These are phyloP conservation scores for Wickerhamomyces sydowiorum DNA, from an alignment of 805 yeast species.

Conservation along the genomic window DNA sequence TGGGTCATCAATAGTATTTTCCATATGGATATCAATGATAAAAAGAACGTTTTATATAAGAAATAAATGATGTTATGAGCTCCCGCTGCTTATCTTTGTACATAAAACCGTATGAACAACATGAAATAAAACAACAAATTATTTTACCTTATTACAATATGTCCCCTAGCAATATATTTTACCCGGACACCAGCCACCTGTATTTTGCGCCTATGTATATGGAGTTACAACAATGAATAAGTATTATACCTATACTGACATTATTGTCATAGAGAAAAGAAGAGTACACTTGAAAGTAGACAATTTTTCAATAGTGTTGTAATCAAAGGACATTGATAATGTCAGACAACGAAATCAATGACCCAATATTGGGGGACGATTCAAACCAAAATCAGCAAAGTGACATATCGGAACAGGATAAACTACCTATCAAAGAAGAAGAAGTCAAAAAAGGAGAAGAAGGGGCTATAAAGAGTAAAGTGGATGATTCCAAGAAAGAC, in stretches of 20 bases:
- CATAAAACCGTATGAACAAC: too few relatives aligned
- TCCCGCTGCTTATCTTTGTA: background rate
- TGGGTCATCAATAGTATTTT: slow-evolving; percentile 58
- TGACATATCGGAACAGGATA: background rate
- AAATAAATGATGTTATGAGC: background rate
- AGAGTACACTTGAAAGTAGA: background rate
- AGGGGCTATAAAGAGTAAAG: background rate
- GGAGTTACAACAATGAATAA: too few relatives aligned
- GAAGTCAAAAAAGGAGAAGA: background rate
- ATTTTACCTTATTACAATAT: too few relatives aligned
- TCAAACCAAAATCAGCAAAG: background rate
- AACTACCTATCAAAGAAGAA: background rate
- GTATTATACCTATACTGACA: too few relatives aligned
- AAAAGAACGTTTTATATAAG: slow-evolving; percentile 3
- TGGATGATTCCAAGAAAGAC: background rate
- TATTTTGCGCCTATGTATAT: too few relatives aligned
- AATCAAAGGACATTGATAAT: background rate
- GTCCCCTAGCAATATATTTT: too few relatives aligned
- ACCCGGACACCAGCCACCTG: too few relatives aligned
- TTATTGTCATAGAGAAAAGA: too few relatives aligned
- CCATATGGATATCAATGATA: slow-evolving; percentile 28
- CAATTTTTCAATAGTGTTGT: background rate
- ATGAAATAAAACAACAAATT: too few relatives aligned
- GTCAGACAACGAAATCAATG: background rate
- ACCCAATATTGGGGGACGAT: background rate